Percentiles rank a stretch among this genome's conserved stretches.
phyloP scores from a whole-genome alignment of 2,329 filamentous ascomycete genomes.

The Tolypocladium album region DNA sequence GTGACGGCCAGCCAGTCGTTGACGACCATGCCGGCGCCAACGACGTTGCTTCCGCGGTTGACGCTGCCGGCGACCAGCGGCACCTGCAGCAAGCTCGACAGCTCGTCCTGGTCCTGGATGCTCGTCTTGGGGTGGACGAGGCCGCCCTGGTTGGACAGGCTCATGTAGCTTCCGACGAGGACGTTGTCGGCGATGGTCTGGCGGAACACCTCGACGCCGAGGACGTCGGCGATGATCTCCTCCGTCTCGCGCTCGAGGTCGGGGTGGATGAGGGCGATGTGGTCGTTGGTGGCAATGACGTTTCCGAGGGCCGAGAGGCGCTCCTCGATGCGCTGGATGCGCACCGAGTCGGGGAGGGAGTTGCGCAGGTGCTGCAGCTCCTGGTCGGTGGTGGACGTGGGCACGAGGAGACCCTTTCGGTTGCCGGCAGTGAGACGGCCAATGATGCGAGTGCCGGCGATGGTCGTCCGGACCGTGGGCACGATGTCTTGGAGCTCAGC shows the following conservation, averaged over 20 bases:
- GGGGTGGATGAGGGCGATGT: constrained; percentile 91
- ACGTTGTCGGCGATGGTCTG: constrained; percentile 98
- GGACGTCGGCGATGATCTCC: constrained; percentile 93
- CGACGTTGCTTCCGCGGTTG: constrained; percentile 85
- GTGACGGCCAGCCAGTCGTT: constrained; percentile 95
- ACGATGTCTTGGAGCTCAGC: constrained; percentile 95
- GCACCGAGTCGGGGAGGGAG: constrained; percentile 79
- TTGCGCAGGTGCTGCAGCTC: constrained; percentile 96
- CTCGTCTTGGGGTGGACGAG: constrained; percentile 95
- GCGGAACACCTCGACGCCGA: constrained; percentile 80
- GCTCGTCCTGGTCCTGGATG: constrained; percentile 96
- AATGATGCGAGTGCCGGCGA: constrained; percentile 92
- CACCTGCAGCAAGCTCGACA: constrained; percentile 86
- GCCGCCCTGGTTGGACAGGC: constrained; percentile 87
- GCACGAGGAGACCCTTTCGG: constrained; percentile 91
- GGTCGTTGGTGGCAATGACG: constrained; percentile 93
- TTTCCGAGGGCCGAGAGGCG: constrained; percentile 90
- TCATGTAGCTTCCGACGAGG: constrained; percentile 93
- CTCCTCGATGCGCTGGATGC: constrained; percentile 97
- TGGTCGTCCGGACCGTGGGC: constrained; percentile 92
- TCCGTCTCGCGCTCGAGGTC: constrained; percentile 96
- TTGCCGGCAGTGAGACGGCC: constrained; percentile 93
- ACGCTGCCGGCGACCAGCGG: constrained; percentile 90
- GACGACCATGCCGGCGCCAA: constrained; percentile 57
- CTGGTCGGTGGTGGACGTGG: constrained; percentile 93